phyloP scores from a whole-genome alignment of 2,329 filamentous ascomycete genomes.

The Furcasterigmium sp. region DNA sequence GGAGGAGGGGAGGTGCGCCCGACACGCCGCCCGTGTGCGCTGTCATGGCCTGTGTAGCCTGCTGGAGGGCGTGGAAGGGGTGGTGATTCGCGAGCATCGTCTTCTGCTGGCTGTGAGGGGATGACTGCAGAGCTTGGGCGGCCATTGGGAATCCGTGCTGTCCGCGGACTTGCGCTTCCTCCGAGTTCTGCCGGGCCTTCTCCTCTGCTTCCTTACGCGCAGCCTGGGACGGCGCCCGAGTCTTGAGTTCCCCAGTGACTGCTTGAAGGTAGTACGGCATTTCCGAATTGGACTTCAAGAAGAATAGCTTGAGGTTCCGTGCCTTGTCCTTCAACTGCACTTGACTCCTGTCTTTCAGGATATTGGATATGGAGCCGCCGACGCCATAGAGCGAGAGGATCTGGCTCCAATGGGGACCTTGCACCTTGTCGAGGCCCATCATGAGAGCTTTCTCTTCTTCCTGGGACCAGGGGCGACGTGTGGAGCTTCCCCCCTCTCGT shows the following conservation, averaged over 20 bases:
- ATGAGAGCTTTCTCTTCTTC: slow-evolving; percentile 89
- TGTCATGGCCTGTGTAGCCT: neutral
- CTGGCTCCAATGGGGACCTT: slow-evolving; percentile 89
- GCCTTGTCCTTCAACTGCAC: slow-evolving; percentile 93
- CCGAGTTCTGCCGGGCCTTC: slow-evolving; percentile 50
- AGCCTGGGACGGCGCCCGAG: slow-evolving; percentile 71
- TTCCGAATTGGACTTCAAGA: slow-evolving; percentile 85
- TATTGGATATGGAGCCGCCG: slow-evolving; percentile 73
- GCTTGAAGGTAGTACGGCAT: slow-evolving; percentile 84
- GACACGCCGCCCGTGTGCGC: slow-evolving; percentile 10
- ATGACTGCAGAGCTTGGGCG: slow-evolving; percentile 41
- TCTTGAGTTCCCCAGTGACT: slow-evolving; percentile 86
- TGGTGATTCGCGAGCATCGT: neutral
- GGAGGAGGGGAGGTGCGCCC: slow-evolving; percentile 24
- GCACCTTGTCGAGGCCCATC: slow-evolving; percentile 81
- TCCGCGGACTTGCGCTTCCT: slow-evolving; percentile 55
- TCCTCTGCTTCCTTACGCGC: slow-evolving; percentile 64
- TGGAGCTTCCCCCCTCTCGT: slow-evolving; percentile 53
- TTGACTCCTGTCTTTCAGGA: slow-evolving; percentile 82
- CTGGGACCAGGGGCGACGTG: slow-evolving; percentile 76
- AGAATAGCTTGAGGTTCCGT: slow-evolving; percentile 83
- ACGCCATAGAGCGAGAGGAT: slow-evolving; percentile 80
- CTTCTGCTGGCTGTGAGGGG: slow-evolving; percentile 15
- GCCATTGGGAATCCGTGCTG: slow-evolving; percentile 55
- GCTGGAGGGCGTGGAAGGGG: slow-evolving; percentile 1